Base-by-base conservation (phyloP, 805 yeast species). In the Lipomyces japonicus region DNA sequence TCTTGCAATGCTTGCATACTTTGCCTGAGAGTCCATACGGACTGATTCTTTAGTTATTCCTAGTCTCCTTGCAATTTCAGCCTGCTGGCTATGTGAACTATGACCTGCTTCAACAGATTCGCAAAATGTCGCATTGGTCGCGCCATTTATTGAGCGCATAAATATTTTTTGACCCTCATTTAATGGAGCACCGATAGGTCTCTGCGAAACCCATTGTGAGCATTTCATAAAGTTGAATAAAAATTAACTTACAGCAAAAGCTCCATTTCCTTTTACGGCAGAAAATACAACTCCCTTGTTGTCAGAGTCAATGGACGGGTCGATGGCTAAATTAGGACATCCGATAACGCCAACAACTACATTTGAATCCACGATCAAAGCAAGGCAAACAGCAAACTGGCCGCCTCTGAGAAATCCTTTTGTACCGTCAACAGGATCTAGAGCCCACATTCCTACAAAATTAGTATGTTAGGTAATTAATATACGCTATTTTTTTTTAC, bases 341-440 rank as follows among this genome's bases (percentile, higher is more conserved):
- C 97, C 98, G 67, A 93, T 86, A 23, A 86, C 95, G 44, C 98
- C 98, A 42, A 93, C 75, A 53, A 84, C 81, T 1, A 88, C 95
- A 43, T 78, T 73, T 12, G 96, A 95, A 63, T 90, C 84, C 26
- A 81, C 95, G 41, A 93, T 82, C 58, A 93, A 71, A 0, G 95
- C 97, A 39, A 93, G 72, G 65, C 99, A 93, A 1, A 93, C 95
- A 1, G 98, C 97, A 68, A 88, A 93, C 65, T 93, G 99, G 58
- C 90, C 97, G 41, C 96, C 95, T 64, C 99, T 76, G 47, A 93
- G 71, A 65, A 93, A 93, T 0, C 99, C 99, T 66, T 83, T 93
- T 19, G 99, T 93, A 5, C 99, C 99, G 65, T 93, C 99, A 55
- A 93, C 90, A 35, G 99, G 99, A 64, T 93, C 99, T 63, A 93